Evolutionary conservation across 2,329 filamentous ascomycete species (phyloP).

Genomic region (Dothidotthia symphoricarpi): DNA sequence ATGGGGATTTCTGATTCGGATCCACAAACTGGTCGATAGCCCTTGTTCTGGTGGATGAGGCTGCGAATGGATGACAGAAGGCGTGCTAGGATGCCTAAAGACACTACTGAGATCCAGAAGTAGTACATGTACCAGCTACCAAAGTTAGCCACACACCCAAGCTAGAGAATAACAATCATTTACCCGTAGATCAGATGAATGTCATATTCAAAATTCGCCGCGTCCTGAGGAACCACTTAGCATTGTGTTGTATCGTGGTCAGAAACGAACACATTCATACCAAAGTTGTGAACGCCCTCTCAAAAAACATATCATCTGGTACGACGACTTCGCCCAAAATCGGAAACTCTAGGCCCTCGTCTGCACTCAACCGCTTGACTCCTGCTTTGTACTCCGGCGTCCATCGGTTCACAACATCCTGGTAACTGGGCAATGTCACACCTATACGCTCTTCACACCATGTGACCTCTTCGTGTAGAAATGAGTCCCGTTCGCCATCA

Average conservation of each 20-base stretch:
- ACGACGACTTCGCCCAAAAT: conserved; percentile 19
- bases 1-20: background rate
- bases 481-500: conserved; percentile 14
- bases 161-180: conserved; percentile 2
- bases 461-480: conserved; percentile 17
- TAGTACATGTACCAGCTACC: conserved; percentile 33
- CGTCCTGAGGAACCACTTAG: conserved; percentile 18
- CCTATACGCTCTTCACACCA: conserved; percentile 26
- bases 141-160: conserved; percentile 1
- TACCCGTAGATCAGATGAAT: conserved; percentile 34
- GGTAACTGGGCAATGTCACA: conserved; percentile 25
- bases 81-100: conserved; percentile 24
- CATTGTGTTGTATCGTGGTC: no score
- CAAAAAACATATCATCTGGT: conserved; percentile 22
- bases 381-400: conserved; percentile 13
- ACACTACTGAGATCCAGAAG: conserved; percentile 31
- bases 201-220: conserved; percentile 27
- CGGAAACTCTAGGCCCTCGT: conserved; percentile 21
- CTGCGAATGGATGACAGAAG: conserved; percentile 19
- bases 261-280: no score
- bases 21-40: conserved; percentile 4
- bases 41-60: conserved; percentile 6
- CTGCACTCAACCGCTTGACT: conserved; percentile 18
- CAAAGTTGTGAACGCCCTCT: conserved; percentile 30
- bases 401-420: conserved; percentile 25